Evolutionary conservation across 2,329 filamentous ascomycete species (phyloP).

Genomic region (Calonectria honghensis): DNA sequence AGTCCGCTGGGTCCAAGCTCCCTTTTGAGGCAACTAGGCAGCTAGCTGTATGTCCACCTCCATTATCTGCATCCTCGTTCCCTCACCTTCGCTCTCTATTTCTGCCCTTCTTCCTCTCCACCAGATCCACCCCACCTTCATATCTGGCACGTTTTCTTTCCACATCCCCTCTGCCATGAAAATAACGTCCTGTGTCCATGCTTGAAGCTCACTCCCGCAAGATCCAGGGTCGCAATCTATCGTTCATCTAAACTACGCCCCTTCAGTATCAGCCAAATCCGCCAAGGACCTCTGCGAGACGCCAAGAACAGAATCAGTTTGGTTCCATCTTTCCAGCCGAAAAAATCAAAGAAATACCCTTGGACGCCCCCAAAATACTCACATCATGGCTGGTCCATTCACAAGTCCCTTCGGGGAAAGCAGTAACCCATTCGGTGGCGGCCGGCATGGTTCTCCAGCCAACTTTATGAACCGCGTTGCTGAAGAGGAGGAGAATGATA

Average conservation of each 20-base stretch:
- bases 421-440: constrained; percentile 59
- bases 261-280: neutral
- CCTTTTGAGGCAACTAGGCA: constrained; percentile 41
- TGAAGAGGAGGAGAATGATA: constrained; percentile 89
- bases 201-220: constrained; percentile 76
- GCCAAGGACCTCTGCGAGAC: neutral
- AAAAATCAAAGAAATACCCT: neutral
- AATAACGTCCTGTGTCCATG: constrained; percentile 62
- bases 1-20: constrained; percentile 41
- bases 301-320: constrained; percentile 62
- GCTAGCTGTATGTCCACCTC: constrained; percentile 47
- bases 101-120: constrained; percentile 26
- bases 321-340: neutral
- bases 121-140: constrained; percentile 15
- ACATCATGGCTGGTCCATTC: constrained; percentile 84
- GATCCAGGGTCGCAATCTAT: constrained; percentile 67
- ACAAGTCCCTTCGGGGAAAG: constrained; percentile 82
- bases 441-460: constrained; percentile 43
- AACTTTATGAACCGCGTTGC: constrained; percentile 74
- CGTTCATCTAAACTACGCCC: neutral
- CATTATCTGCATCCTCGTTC: constrained; percentile 33
- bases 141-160: neutral
- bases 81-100: constrained; percentile 25
- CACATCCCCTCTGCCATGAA: neutral
- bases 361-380: constrained; percentile 27